These are phyloP conservation scores for Wickerhamomyces bisporus DNA, from an alignment of 805 yeast genomes.

Conservation along the genomic window DNA sequence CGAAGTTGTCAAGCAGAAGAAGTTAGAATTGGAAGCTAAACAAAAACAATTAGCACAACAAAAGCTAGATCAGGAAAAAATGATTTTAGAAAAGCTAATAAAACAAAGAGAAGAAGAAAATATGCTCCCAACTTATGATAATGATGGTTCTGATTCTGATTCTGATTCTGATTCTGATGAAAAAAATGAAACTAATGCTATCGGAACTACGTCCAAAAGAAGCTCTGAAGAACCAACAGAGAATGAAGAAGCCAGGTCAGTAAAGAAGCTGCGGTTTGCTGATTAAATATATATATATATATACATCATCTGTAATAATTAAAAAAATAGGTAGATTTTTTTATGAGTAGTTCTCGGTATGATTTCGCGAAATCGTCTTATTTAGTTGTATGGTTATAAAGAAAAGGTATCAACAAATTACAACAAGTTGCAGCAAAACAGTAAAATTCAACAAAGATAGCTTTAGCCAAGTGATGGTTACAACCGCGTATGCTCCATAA, in stretches of 20 bases:
- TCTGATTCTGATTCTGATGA: conserved; percentile 11
- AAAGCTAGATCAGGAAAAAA: conserved; percentile 7
- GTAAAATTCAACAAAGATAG: no score
- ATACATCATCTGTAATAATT: no score
- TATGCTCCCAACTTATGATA: conserved; percentile 17
- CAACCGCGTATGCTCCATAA: conserved; percentile 2
- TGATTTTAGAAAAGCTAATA: conserved; percentile 4
- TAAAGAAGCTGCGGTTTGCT: conserved; percentile 13
- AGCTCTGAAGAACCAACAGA: background rate
- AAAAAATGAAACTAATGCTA: background rate
- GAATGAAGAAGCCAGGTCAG: background rate
- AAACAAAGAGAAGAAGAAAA: conserved; percentile 12
- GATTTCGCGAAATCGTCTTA: no score
- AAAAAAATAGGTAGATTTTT: no score
- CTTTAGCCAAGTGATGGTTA: no score
- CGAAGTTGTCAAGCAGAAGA: conserved; percentile 8
- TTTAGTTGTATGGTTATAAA: no score
- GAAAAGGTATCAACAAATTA: no score
- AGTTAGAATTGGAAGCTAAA: conserved; percentile 11
- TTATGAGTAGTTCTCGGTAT: no score
- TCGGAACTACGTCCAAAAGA: background rate
- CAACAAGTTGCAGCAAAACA: no score
- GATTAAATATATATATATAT: background rate
- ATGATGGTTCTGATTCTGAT: conserved; percentile 7
- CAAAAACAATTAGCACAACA: conserved; percentile 12